These are phyloP conservation scores for Chalciporus pseudorubinellus DNA, from an alignment of 768 basidiomycete genomes.

Conservation along the genomic window DNA sequence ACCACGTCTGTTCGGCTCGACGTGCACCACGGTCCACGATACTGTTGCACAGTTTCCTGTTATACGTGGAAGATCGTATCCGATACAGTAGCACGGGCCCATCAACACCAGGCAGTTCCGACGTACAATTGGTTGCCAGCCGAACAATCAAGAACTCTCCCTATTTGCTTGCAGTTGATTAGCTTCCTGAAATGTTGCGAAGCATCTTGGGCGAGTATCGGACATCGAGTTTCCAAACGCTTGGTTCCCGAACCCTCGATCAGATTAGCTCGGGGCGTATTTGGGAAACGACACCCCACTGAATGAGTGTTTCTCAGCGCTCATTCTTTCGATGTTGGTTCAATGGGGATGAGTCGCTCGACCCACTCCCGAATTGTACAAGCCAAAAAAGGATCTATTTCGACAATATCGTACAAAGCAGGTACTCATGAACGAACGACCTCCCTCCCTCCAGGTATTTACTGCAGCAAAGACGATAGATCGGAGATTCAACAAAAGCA, in stretches of 20 bases:
- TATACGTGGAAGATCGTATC: neutral
- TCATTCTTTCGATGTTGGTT: neutral
- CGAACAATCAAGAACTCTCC: neutral
- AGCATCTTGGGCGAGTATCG: neutral
- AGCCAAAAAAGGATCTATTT: slow-evolving; percentile 11
- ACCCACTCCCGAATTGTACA: neutral
- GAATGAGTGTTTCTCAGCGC: neutral
- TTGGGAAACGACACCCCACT: neutral
- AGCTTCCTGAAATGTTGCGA: neutral
- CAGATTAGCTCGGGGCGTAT: neutral
- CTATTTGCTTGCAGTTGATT: neutral
- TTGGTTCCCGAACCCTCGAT: neutral
- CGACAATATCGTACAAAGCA: slow-evolving; percentile 15
- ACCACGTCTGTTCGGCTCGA: no score
- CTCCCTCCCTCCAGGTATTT: slow-evolving; percentile 4
- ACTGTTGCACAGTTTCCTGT: neutral
- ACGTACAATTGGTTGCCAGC: neutral
- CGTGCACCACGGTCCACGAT: no score
- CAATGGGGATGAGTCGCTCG: neutral
- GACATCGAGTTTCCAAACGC: neutral
- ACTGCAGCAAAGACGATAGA: slow-evolving; percentile 11
- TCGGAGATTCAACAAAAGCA: neutral
- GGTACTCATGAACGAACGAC: neutral
- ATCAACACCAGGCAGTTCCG: no score
- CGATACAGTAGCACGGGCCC: neutral